Conservation (phyloP, 2,329 filamentous ascomycete species). For the Botrytis paeoniae region DNA sequence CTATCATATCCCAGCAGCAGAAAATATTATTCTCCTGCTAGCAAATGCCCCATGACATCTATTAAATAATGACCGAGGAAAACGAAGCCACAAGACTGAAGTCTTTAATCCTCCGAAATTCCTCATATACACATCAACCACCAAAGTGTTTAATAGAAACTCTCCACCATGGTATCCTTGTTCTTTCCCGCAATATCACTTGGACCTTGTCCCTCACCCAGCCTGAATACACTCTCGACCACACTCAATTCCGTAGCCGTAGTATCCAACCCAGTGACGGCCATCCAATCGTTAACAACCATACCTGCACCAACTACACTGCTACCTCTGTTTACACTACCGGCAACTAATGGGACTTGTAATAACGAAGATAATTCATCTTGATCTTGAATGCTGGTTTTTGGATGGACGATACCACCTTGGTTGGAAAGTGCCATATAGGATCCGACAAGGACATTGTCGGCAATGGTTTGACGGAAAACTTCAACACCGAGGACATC, state of each 20-base stretch:
- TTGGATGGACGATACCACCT: constrained; percentile 94
- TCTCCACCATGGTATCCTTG: constrained; percentile 99
- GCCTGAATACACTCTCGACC: constrained; percentile 90
- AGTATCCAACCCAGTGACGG: constrained; percentile 88
- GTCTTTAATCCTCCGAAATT: neutral
- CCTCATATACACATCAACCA: constrained; percentile 9
- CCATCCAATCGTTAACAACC: constrained; percentile 98
- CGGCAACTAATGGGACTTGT: constrained; percentile 93
- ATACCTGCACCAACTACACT: constrained; percentile 95
- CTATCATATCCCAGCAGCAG: neutral
- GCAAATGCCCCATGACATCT: neutral
- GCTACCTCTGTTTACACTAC: constrained; percentile 87
- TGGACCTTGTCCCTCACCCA: constrained; percentile 81
- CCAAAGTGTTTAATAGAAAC: constrained; percentile 75
- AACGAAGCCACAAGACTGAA: neutral
- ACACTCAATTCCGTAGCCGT: constrained; percentile 97
- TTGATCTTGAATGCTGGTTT: constrained; percentile 95
- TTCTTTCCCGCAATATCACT: constrained; percentile 76
- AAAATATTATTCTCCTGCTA: neutral
- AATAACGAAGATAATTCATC: constrained; percentile 92
- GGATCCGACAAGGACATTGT: constrained; percentile 92
- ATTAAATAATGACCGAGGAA: neutral
- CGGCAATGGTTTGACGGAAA: constrained; percentile 90
- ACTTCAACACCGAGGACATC: constrained; percentile 89
- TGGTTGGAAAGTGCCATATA: constrained; percentile 98